Evolutionary conservation across 2,329 filamentous ascomycete species (phyloP).

Genomic region (Calonectria fujianensis): DNA sequence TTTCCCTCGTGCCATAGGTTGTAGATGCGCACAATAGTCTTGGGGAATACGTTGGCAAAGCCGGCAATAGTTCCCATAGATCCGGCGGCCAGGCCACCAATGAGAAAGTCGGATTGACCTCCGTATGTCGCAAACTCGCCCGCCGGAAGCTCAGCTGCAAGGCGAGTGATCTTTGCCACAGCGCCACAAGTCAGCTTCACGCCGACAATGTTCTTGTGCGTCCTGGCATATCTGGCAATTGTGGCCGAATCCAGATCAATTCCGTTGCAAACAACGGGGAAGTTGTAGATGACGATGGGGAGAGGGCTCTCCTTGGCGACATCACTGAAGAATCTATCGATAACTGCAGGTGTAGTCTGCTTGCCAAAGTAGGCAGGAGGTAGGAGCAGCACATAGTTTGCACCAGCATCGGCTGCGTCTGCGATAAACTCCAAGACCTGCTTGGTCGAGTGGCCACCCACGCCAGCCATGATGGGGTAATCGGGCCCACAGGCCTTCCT

Average conservation of each 20-base stretch:
- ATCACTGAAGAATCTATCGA: conserved; percentile 76
- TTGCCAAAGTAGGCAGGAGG: conserved; percentile 80
- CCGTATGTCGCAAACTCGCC: conserved; percentile 80
- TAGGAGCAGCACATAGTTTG: conserved; percentile 77
- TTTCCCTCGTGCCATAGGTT: conserved; percentile 75
- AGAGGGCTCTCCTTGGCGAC: conserved; percentile 71
- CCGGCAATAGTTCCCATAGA: conserved; percentile 77
- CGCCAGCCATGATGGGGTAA: conserved; percentile 87
- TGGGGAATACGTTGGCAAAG: conserved; percentile 78
- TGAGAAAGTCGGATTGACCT: conserved; percentile 83
- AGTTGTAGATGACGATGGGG: conserved; percentile 81
- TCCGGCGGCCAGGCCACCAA: conserved; percentile 76
- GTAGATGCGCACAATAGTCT: conserved; percentile 75
- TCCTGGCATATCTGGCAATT: conserved; percentile 61
- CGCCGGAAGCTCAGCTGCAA: conserved; percentile 69
- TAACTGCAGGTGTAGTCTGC: conserved; percentile 74
- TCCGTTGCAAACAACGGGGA: conserved; percentile 80
- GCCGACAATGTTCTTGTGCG: conserved; percentile 76
- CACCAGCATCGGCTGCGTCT: conserved; percentile 77
- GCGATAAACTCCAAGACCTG: conserved; percentile 76
- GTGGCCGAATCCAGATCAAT: conserved; percentile 80
- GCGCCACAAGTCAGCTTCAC: conserved; percentile 83
- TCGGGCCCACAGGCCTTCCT: conserved; percentile 87
- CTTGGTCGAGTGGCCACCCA: conserved; percentile 78
- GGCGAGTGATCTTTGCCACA: conserved; percentile 81